phyloP scores from a whole-genome alignment of 2,329 filamentous ascomycete genomes.

The Cladorrhinum sp. region DNA sequence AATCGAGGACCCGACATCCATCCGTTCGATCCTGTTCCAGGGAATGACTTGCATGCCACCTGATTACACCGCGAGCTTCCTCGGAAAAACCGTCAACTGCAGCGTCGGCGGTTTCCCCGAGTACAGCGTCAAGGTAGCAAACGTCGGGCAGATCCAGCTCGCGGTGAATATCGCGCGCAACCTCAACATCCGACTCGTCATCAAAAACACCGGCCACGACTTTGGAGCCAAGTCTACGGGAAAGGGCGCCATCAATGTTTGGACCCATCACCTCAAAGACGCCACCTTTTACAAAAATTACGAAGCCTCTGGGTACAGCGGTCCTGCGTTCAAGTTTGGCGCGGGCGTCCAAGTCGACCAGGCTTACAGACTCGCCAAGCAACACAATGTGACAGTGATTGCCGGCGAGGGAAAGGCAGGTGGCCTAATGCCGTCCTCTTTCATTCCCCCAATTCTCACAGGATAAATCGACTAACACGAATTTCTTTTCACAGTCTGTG shows the following conservation, averaged over 20 bases:
- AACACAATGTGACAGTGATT: slow-evolving; percentile 16
- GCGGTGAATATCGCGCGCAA: slow-evolving; percentile 13
- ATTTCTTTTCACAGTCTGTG: no score
- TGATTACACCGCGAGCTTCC: slow-evolving; percentile 2
- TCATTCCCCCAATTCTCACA: no score
- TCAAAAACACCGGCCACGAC: slow-evolving; percentile 55
- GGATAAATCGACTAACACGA: no score
- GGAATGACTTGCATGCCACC: slow-evolving; percentile 19
- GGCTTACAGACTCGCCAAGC: slow-evolving; percentile 5
- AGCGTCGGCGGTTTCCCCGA: slow-evolving; percentile 14
- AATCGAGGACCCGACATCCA: slow-evolving; percentile 13
- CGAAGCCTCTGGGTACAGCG: slow-evolving; percentile 36
- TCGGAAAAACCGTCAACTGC: slow-evolving; percentile 12
- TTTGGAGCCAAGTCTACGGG: slow-evolving; percentile 56
- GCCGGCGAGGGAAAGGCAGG: slow-evolving; percentile 23
- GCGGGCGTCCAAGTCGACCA: slow-evolving; percentile 36
- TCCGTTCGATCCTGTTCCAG: slow-evolving; percentile 16
- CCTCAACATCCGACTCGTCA: slow-evolving; percentile 31
- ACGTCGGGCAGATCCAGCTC: slow-evolving; percentile 9
- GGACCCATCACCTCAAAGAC: slow-evolving; percentile 52
- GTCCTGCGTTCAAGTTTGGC: slow-evolving; percentile 46
- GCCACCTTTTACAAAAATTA: slow-evolving; percentile 38
- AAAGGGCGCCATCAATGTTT: slow-evolving; percentile 51
- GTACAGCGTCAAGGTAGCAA: slow-evolving; percentile 12
- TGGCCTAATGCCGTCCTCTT: no score